Base-by-base conservation (phyloP, 768 basidiomycete species). In the Rubroboletus pulcherrimus region DNA sequence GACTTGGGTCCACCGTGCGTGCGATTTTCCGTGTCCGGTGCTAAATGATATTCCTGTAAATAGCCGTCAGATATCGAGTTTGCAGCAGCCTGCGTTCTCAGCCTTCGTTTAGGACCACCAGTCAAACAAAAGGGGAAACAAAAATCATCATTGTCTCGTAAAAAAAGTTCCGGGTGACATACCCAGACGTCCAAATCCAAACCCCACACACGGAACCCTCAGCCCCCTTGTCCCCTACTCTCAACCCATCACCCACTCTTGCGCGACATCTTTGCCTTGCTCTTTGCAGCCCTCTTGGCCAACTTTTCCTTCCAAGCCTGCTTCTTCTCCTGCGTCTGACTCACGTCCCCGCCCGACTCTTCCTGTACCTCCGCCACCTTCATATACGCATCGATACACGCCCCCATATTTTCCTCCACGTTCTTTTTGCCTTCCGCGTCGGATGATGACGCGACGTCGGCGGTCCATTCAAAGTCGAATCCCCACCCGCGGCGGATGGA, bases 391-490 rank as follows among this genome's bases (percentile, higher is more conserved):
- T 83, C 83, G 50, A 91, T 87, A 67, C 84, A 84, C 19, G 65
- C 70, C 64, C 87, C 89, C 88, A 91, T 92, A 66, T 82, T 82
- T 31, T 70, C 67, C 67, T 88, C 86, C 3, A 89, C 71, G 34
- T 70, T 66, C 41, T 63, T 51, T 62, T 55, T 48, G 39, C 51
- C 40, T 19, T 52, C 56, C 11, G 59, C 24, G 0, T 21, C 44
- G 8, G n/a, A n/a, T n/a, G 34, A 6, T 15, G 59, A 57, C 40
- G 50, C 47, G 30, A 49, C 57, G 40, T 65, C 61, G 14, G 64
- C 52, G 14, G 75, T 70, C 89, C 89, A 90, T 69, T 91, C 86
- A 56, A 92, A 82, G 71, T 92, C 90, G 65, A 92, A 91, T 49
- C 90, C 90, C 90, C 90, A 92, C 3, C 88, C 89, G 49, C 80